Percentiles rank a stretch among this genome's conserved stretches.
Conservation (phyloP, 2,329 filamentous ascomycete genomes). For the Aspergillus floridensis region DNA sequence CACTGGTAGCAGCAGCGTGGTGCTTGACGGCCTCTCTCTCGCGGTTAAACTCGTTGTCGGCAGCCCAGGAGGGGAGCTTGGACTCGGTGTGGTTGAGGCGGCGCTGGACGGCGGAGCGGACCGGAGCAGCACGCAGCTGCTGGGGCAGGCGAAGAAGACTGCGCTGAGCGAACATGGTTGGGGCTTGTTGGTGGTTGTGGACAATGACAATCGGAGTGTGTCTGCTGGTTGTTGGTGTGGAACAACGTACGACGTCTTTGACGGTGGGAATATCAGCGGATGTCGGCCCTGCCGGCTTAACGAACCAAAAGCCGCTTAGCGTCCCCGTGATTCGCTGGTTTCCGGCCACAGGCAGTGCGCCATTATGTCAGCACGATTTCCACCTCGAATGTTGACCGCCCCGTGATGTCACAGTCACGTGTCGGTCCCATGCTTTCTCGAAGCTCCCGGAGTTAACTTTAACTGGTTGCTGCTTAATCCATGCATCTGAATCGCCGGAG, state of each 20-base stretch:
- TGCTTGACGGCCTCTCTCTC: conserved; percentile 88
- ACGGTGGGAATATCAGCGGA: conserved; percentile 25
- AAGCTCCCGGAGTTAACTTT: not conserved
- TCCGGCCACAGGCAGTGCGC: conserved; percentile 9
- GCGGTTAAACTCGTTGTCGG: conserved; percentile 89
- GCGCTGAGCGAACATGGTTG: conserved; percentile 64
- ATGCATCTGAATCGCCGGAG: not conserved
- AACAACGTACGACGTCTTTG: conserved; percentile 6
- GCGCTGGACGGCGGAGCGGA: conserved; percentile 62
- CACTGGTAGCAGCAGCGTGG: conserved; percentile 79
- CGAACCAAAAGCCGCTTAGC: conserved; percentile 25
- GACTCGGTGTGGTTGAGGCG: conserved; percentile 64
- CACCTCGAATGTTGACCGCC: conserved; percentile 1
- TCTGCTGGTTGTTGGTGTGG: conserved; percentile 2
- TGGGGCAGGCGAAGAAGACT: conserved; percentile 58
- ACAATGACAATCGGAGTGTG: conserved; percentile 15
- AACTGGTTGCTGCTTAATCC: not conserved
- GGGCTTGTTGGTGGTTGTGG: not conserved
- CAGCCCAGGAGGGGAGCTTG: conserved; percentile 56
- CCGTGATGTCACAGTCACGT: conserved; percentile 31
- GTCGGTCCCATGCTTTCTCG: conserved; percentile 1
- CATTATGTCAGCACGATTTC: conserved; percentile 18
- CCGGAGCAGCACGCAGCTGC: conserved; percentile 56
- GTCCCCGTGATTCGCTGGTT: conserved; percentile 30
- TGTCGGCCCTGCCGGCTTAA: conserved; percentile 24